Base-by-base conservation (phyloP, 2,329 filamentous ascomycete genomes). In the Colletotrichum chrysophilum region DNA sequence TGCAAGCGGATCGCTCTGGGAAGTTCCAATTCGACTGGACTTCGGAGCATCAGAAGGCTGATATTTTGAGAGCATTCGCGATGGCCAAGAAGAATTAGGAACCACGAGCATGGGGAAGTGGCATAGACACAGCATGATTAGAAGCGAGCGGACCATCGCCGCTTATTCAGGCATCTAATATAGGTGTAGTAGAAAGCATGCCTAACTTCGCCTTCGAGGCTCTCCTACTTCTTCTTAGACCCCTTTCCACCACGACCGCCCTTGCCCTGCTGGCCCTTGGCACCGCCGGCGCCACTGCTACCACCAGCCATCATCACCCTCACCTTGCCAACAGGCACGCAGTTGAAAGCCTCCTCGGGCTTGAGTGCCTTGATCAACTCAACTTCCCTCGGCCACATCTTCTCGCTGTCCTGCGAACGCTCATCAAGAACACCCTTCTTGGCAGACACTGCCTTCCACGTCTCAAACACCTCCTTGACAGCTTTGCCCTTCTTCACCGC, bases 401-500 rank as follows among this genome's bases (percentile, higher is more conserved):
- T 91, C 87, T 98, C 95, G 13, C 88, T 88, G 80, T 94, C 93
- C 69, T 86, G 84, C 48, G 88, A 86, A 73, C 86, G 85, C 81
- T 93, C 92, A 80, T 95, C 93, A 1, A 94, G 82, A 28, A 89
- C 89, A 7, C 88, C 88, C 81, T 90, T 92, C 81, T 86, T 89
- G 10, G 81, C 83, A 8, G 92, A 91, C 66, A 92, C 95, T 24
- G 88, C 84, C 78, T 93, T 90, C 96, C 96, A 98, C 75, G 91
- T 90, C 65, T 93, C 92, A n/a, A 98, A 85, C 36, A 98, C 93
- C 84, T 98, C 96, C 83, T 95, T 95, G 64, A 98, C 92, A 0
- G 96, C 96, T 83, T 98, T 98, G 12, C 97, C 96, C 86, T 98
- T 98, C 89, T 98, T 99, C 78, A 93, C 90, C 1, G 92, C 86